phyloP scores from a whole-genome alignment of 2,329 filamentous ascomycete species.

The Diaporthe aspalathi region DNA sequence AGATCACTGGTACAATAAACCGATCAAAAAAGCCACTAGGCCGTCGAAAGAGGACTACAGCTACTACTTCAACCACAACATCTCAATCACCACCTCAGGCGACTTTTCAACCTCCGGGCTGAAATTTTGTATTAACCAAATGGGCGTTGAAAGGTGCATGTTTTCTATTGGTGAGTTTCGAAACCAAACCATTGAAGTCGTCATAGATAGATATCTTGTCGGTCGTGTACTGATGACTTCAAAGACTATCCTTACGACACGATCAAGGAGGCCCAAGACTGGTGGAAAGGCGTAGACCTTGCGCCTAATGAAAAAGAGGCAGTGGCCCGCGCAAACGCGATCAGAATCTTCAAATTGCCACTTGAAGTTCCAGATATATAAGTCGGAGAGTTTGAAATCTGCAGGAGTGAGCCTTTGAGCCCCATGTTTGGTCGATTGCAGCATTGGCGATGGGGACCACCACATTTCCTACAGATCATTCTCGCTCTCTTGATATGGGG shows the following conservation, averaged over 20 bases:
- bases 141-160: slow-evolving; percentile 53
- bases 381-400: no score
- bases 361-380: slow-evolving; percentile 37
- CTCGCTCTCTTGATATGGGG: no score
- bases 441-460: no score
- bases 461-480: no score
- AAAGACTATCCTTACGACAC: slow-evolving; percentile 51
- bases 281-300: slow-evolving; percentile 49
- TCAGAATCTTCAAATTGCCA: slow-evolving; percentile 50
- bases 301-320: slow-evolving; percentile 45
- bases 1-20: slow-evolving; percentile 58
- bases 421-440: no score
- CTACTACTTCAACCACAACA: slow-evolving; percentile 54
- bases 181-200: background rate
- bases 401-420: no score
- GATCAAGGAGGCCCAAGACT: slow-evolving; percentile 48
- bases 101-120: slow-evolving; percentile 54
- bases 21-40: slow-evolving; percentile 50
- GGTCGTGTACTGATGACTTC: slow-evolving; percentile 28
- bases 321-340: slow-evolving; percentile 48
- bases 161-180: slow-evolving; percentile 53
- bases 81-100: slow-evolving; percentile 56
- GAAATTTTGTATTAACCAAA: slow-evolving; percentile 54
- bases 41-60: slow-evolving; percentile 55
- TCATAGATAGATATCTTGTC: no score